Evolutionary conservation across 768 basidiomycete genomes (phyloP), one percentile per base, ranked within the genome.

Genomic region (Tylopilus vinaceipallidus): DNA sequence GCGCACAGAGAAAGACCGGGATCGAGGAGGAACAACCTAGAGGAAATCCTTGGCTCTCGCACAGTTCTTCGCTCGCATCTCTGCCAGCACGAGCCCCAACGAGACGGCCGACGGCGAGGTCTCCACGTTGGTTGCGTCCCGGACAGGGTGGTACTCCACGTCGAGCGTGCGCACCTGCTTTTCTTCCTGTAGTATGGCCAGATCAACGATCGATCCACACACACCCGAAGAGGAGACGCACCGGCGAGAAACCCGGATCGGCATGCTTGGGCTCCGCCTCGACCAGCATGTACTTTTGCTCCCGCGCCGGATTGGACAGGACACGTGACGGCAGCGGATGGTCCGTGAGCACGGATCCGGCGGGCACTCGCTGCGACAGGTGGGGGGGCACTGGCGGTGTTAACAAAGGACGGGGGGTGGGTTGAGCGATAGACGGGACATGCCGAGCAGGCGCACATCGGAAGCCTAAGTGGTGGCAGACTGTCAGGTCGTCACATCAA

Each of bases 21-120:
- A 68, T 60, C 64, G 32, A 47, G 39, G n/a, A n/a, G n/a, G 38
- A 54, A 43, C 43, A 52, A 29, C 12, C 62, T 70, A 91, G 59
- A 92, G 70, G 68, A 89, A 90, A 67, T 93, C 90, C n/a, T n/a
- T n/a, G 27, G 91, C 91, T 56, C 89, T 76, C 40, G 90, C 87
- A 40, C 91, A 75, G 69, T 93, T 93, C 74, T 84, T 89, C 41
- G 89, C 89, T 56, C 88, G 79, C 42, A 78, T 72, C 60, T 88
- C 87, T 42, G 86, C 84, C 27, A 57, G 60, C 9, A 46, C 55
- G 42, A 65, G 45, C 29, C 60, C n/a, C n/a, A n/a, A 67, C 45
- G 66, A 53, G 49, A 67, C 67, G 54, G 66, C 61, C 42, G 58
- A 52, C 1, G 60, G 37, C 34, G 49, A 52, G 16, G 41, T 39